Conservation (phyloP, 768 basidiomycete species). For the Lanmaoa rubissima region DNA sequence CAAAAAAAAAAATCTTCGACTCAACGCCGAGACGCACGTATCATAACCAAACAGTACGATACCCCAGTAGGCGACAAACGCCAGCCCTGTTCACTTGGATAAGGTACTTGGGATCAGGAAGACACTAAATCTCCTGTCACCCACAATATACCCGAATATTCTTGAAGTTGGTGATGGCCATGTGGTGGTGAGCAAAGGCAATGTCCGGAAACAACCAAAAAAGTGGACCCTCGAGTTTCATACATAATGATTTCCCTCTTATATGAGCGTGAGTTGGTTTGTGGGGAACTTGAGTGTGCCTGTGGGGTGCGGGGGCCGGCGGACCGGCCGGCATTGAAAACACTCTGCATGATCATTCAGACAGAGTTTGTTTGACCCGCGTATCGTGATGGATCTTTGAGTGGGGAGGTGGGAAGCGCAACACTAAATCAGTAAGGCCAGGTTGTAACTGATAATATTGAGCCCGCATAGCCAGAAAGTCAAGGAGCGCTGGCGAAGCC, state of each 20-base stretch:
- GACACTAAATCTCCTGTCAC: slow-evolving; percentile 15
- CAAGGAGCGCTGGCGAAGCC: neutral
- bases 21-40: slow-evolving; percentile 42
- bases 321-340: neutral
- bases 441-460: no score
- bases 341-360: no score
- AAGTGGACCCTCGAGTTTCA: neutral
- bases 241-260: neutral
- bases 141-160: slow-evolving; percentile 68
- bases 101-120: neutral
- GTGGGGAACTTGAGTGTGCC: neutral
- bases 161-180: slow-evolving; percentile 28
- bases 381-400: no score
- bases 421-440: no score
- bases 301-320: neutral
- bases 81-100: slow-evolving; percentile 49
- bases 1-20: neutral
- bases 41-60: slow-evolving; percentile 84
- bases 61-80: slow-evolving; percentile 74
- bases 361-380: no score
- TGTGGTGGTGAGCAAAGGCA: neutral
- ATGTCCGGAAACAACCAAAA: neutral
- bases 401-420: no score
- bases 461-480: no score
- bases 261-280: neutral